phyloP scores from a whole-genome alignment of 2,329 filamentous ascomycete species.

The Fusarium devonianum region DNA sequence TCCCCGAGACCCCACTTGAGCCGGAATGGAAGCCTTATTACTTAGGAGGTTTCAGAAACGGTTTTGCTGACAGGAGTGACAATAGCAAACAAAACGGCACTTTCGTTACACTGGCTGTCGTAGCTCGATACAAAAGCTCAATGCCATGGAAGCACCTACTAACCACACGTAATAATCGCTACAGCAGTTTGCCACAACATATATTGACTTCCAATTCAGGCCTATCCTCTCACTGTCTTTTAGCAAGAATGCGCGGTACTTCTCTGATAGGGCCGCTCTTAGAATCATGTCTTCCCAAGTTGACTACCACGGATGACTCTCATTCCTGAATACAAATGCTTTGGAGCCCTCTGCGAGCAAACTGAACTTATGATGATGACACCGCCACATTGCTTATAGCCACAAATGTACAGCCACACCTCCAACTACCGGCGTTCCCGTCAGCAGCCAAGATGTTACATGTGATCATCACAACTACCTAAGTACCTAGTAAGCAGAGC shows the following conservation, averaged over 20 bases:
- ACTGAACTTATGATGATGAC: neutral
- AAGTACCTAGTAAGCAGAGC: too few species aligned
- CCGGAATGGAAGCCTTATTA: neutral
- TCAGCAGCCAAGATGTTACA: conserved; percentile 1
- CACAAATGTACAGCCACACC: conserved; percentile 30
- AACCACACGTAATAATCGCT: too few species aligned
- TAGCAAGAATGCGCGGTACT: too few species aligned
- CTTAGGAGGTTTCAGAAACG: neutral
- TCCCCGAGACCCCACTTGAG: conserved; percentile 28
- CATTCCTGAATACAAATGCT: neutral
- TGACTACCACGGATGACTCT: too few species aligned
- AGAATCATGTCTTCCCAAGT: too few species aligned
- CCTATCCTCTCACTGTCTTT: too few species aligned
- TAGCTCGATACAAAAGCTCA: too few species aligned
- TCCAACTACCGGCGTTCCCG: neutral
- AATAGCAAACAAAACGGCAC: neutral
- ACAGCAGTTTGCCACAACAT: too few species aligned
- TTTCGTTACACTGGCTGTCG: too few species aligned
- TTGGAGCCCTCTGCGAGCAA: conserved; percentile 3
- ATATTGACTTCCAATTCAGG: too few species aligned
- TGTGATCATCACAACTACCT: conserved; percentile 12
- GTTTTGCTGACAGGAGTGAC: neutral
- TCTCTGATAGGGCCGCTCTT: too few species aligned
- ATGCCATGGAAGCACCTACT: too few species aligned
- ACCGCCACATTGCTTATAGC: conserved; percentile 21